phyloP scores from a whole-genome alignment of 805 yeast genomes.

The Saccharomycopsis capsularis region DNA sequence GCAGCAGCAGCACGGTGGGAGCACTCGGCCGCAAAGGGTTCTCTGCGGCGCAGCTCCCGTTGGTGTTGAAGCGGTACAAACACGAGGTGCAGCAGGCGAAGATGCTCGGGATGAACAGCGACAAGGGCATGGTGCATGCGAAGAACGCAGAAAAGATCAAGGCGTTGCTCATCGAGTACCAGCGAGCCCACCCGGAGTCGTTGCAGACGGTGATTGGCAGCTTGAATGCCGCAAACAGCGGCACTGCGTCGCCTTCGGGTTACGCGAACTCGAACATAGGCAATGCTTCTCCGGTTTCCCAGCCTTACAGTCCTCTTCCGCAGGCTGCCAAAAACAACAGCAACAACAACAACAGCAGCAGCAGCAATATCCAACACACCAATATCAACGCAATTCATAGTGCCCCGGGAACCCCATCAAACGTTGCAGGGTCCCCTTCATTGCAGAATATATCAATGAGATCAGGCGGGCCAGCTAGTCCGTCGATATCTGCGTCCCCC shows the following conservation, averaged over 20 bases:
- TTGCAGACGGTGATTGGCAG: neutral
- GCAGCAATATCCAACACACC: neutral
- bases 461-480: too few species aligned
- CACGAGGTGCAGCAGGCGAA: slow-evolving; percentile 13
- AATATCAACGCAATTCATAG: too few species aligned
- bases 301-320: too few species aligned
- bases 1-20: neutral
- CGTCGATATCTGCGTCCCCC: too few species aligned
- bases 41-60: slow-evolving; percentile 12
- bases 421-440: too few species aligned
- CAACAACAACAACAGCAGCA: neutral
- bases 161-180: slow-evolving; percentile 10
- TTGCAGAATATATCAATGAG: neutral
- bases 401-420: too few species aligned
- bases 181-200: slow-evolving; percentile 5
- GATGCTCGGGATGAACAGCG: slow-evolving; percentile 2
- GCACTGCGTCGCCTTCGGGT: too few species aligned
- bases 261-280: too few species aligned
- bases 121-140: slow-evolving; percentile 20
- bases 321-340: too few species aligned
- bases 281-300: too few species aligned
- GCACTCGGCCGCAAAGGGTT: neutral
- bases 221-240: too few species aligned
- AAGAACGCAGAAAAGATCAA: slow-evolving; percentile 15
- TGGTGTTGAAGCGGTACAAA: slow-evolving; percentile 16